Percentiles rank a stretch among this genome's conserved stretches.
Evolutionary conservation across 441 rosid genomes (phyloP).

Genomic region (Sinapis alba): DNA sequence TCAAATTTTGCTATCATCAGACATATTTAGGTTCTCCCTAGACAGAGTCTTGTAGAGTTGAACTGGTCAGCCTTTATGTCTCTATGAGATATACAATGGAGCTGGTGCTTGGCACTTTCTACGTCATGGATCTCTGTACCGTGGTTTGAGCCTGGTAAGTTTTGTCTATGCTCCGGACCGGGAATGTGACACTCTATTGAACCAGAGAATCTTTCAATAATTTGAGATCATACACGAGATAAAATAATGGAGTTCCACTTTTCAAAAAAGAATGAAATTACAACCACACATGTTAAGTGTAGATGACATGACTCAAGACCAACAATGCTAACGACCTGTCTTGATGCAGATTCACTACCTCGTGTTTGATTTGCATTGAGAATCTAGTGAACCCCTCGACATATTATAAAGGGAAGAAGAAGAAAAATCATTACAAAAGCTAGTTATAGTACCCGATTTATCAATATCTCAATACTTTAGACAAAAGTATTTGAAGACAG

Average conservation of each 20-base stretch:
- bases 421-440: constrained; percentile 29
- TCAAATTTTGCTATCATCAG: too few relatives aligned
- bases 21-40: too few relatives aligned
- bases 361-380: constrained; percentile 17
- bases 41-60: too few relatives aligned
- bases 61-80: too few relatives aligned
- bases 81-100: too few relatives aligned
- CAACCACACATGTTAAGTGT: constrained; percentile 13
- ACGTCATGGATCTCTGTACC: too few relatives aligned
- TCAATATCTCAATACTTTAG: constrained; percentile 29
- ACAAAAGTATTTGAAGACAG: constrained; percentile 35
- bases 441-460: constrained; percentile 12
- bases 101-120: too few relatives aligned
- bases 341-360: constrained; percentile 24
- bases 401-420: background rate
- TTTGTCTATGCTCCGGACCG: background rate
- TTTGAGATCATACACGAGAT: background rate
- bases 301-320: constrained; percentile 37
- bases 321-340: constrained; percentile 35
- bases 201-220: background rate
- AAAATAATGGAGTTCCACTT: background rate
- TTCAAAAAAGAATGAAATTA: background rate
- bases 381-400: constrained; percentile 25
- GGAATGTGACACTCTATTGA: background rate
- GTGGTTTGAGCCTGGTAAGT: too few relatives aligned